phyloP scores from a whole-genome alignment of 2,329 filamentous ascomycete genomes.

The Xylariaceae sp. region DNA sequence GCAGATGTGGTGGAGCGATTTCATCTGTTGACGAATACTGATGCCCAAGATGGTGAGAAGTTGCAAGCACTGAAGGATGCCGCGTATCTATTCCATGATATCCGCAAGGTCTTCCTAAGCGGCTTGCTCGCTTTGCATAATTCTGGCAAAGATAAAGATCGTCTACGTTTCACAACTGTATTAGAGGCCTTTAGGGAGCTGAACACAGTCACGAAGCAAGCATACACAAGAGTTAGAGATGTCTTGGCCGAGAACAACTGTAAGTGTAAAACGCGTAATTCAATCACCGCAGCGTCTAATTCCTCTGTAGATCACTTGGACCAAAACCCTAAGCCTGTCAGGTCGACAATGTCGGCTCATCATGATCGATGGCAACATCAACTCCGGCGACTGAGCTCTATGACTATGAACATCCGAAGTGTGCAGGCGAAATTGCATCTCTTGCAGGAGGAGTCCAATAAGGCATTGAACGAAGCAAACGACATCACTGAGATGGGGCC shows the following conservation, averaged over 20 bases:
- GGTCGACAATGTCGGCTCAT: conserved; percentile 60
- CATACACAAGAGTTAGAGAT: conserved; percentile 59
- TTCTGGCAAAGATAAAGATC: conserved; percentile 70
- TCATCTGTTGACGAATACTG: conserved; percentile 56
- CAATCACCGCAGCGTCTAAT: background rate
- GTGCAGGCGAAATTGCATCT: conserved; percentile 93
- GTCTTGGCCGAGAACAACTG: conserved; percentile 77
- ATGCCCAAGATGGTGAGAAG: conserved; percentile 72
- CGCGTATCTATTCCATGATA: conserved; percentile 71
- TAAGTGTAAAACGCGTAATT: conserved; percentile 39
- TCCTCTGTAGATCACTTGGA: conserved; percentile 13
- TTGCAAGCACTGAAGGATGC: conserved; percentile 74
- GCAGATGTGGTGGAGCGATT: conserved; percentile 68
- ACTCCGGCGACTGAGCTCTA: conserved; percentile 77
- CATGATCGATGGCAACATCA: conserved; percentile 81
- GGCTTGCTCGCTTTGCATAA: conserved; percentile 84
- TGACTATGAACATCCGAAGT: conserved; percentile 85
- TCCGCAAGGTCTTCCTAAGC: conserved; percentile 81
- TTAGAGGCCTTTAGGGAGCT: conserved; percentile 68
- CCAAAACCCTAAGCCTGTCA: conserved; percentile 54
- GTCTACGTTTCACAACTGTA: conserved; percentile 71
- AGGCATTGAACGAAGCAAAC: conserved; percentile 66
- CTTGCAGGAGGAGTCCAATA: conserved; percentile 81
- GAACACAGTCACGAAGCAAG: conserved; percentile 54
- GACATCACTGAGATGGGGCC: conserved; percentile 71